Conservation (phyloP, 2,329 filamentous ascomycete species). For the Cercospora sp. region DNA sequence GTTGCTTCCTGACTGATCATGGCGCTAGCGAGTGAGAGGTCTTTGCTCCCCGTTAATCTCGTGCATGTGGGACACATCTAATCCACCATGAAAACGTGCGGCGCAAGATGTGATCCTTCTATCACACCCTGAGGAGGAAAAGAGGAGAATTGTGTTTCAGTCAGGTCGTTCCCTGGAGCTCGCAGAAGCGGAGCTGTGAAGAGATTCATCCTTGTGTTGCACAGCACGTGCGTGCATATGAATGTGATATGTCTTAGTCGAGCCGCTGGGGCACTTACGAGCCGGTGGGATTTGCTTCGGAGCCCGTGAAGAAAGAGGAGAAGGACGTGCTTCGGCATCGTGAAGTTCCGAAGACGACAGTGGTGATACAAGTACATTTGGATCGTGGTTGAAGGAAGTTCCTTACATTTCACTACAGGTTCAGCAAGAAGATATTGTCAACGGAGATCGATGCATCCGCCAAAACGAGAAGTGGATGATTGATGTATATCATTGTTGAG, state of each 20-base stretch:
- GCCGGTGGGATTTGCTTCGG: no score
- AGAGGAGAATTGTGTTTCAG: background rate
- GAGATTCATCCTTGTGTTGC: background rate
- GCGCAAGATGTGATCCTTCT: background rate
- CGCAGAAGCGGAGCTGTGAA: background rate
- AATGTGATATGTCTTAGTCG: background rate
- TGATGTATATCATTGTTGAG: no score
- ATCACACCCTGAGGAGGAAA: background rate
- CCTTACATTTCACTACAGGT: no score
- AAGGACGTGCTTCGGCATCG: background rate
- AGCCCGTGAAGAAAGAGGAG: background rate
- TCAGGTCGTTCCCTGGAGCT: background rate
- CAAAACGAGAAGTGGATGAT: no score
- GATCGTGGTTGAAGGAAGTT: no score
- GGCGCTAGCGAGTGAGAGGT: background rate
- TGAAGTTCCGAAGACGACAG: background rate
- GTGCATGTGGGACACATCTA: background rate
- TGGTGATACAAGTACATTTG: background rate
- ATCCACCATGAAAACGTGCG: background rate
- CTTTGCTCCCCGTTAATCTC: background rate
- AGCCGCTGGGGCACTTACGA: background rate
- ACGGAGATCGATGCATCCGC: no score
- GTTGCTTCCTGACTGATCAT: background rate
- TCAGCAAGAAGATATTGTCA: no score
- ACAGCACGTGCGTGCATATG: background rate